Percentiles rank a stretch among this genome's conserved stretches.
phyloP scores from a whole-genome alignment of 2,329 filamentous ascomycete species.

The Zopfia rhizophila region DNA sequence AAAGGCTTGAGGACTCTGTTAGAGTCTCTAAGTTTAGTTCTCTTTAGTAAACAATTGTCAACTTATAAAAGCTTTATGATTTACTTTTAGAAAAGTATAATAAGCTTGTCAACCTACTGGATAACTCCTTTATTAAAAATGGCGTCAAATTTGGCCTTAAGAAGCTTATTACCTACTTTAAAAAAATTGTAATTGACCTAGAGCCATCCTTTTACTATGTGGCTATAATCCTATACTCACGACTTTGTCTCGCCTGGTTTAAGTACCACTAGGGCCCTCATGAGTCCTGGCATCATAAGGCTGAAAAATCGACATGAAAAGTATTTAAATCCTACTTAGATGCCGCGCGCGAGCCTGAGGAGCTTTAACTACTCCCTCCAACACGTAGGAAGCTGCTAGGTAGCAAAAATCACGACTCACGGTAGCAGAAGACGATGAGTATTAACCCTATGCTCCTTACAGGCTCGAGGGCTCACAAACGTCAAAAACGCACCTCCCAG shows the following conservation, averaged over 20 bases:
- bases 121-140: too few relatives aligned
- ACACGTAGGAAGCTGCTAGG: slow-evolving; percentile 5
- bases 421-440: slow-evolving; percentile 2
- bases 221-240: slow-evolving; percentile 14
- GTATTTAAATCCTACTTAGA: slow-evolving; percentile 9
- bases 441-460: slow-evolving; percentile 11
- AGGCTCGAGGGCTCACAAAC: slow-evolving; percentile 3
- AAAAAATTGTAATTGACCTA: slow-evolving; percentile 12
- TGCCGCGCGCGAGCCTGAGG: not conserved
- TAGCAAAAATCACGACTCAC: slow-evolving; percentile 1
- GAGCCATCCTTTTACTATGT: slow-evolving; percentile 8
- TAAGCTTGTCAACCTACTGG: too few relatives aligned
- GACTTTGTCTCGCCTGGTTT: slow-evolving; percentile 16
- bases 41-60: slow-evolving; percentile 19
- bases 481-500: slow-evolving; percentile 12
- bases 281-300: slow-evolving; percentile 5
- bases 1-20: slow-evolving; percentile 11
- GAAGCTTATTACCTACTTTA: slow-evolving; percentile 19
- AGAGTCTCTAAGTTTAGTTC: slow-evolving; percentile 14
- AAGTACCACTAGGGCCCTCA: slow-evolving; percentile 8
- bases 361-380: not conserved
- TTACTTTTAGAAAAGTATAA: too few relatives aligned
- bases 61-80: slow-evolving; percentile 15
- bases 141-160: slow-evolving; percentile 7
- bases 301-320: slow-evolving; percentile 3